Evolutionary conservation across 306 rosid species (phyloP).

Genomic region (Trifolium subterraneum): DNA sequence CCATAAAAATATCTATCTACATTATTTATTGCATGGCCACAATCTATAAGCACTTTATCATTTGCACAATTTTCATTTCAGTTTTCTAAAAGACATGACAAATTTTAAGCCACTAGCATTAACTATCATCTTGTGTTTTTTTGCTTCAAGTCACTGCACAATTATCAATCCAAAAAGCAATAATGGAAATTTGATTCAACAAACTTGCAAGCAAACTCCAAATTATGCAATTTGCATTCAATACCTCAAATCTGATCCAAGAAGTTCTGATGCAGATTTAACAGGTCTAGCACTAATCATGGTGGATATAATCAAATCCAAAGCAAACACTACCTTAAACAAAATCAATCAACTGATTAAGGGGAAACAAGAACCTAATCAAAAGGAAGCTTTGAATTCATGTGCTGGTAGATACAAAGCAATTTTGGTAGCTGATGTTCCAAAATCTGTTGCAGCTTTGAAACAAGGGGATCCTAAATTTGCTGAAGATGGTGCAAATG

Average conservation of each 20-base stretch:
- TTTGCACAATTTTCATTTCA: not conserved
- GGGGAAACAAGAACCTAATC: not conserved
- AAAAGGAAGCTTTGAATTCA: constrained; percentile 17
- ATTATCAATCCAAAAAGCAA: not conserved
- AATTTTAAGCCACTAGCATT: not conserved
- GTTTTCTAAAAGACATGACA: constrained; percentile 11
- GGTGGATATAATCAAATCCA: constrained; percentile 37
- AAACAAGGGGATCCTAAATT: constrained; percentile 46
- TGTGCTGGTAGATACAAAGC: constrained; percentile 42
- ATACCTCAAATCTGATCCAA: constrained; percentile 44
- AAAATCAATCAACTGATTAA: constrained; percentile 1
- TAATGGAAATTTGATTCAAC: constrained; percentile 35
- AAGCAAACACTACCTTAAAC: constrained; percentile 30
- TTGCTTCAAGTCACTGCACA: constrained; percentile 23
- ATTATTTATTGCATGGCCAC: not conserved
- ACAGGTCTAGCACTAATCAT: constrained; percentile 47
- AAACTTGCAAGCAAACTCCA: constrained; percentile 62
- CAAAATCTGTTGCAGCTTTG: constrained; percentile 51
- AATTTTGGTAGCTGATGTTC: constrained; percentile 45
- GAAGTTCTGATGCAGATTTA: constrained; percentile 41
- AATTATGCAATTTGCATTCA: constrained; percentile 40
- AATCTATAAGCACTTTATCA: not conserved
- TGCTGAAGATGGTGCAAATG: constrained; percentile 49
- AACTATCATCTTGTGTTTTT: constrained; percentile 22
- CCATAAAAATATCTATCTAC: not conserved